Conservation (phyloP, 306 rosid genomes). For the Luffa aegyptiaca region DNA sequence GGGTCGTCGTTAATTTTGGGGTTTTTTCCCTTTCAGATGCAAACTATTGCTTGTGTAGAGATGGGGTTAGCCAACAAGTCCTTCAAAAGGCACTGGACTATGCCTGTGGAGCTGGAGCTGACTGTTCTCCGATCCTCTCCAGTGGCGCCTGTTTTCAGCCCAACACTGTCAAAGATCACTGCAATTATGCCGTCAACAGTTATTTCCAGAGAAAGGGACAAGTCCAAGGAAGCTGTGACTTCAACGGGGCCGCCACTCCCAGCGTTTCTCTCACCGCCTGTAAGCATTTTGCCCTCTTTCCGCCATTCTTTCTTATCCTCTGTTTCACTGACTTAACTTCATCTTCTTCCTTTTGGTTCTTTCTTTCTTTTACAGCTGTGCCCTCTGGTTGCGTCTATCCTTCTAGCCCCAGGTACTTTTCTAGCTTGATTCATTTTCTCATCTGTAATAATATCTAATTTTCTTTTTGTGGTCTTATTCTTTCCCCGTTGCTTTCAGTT, state of each 20-base stretch:
- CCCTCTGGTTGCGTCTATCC: slow-evolving; percentile 63
- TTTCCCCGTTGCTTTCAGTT: background rate
- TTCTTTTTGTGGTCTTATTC: background rate
- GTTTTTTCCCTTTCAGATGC: slow-evolving; percentile 36
- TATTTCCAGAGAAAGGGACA: slow-evolving; percentile 73
- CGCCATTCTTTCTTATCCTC: background rate
- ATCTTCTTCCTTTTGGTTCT: background rate
- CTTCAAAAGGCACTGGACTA: slow-evolving; percentile 80
- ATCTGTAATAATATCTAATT: background rate
- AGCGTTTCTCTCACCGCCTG: slow-evolving; percentile 42
- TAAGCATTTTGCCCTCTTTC: background rate
- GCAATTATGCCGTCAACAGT: slow-evolving; percentile 82
- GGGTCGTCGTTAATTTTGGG: background rate
- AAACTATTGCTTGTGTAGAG: slow-evolving; percentile 69
- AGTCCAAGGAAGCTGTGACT: slow-evolving; percentile 62
- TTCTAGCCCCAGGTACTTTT: slow-evolving; percentile 52
- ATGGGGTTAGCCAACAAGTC: slow-evolving; percentile 44
- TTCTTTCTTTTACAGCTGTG: slow-evolving; percentile 32
- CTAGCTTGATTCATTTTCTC: background rate
- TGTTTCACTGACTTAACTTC: background rate
- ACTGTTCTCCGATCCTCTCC: slow-evolving; percentile 50
- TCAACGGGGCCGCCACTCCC: slow-evolving; percentile 42
- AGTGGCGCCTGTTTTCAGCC: slow-evolving; percentile 73
- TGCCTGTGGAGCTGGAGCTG: slow-evolving; percentile 98
- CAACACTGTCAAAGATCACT: slow-evolving; percentile 83